A percentile compares a stretch with the other conserved stretches of the same genome.
phyloP scores from a whole-genome alignment of 371 early-diverging fungal genomes.

The Actinomortierella ambigua region DNA sequence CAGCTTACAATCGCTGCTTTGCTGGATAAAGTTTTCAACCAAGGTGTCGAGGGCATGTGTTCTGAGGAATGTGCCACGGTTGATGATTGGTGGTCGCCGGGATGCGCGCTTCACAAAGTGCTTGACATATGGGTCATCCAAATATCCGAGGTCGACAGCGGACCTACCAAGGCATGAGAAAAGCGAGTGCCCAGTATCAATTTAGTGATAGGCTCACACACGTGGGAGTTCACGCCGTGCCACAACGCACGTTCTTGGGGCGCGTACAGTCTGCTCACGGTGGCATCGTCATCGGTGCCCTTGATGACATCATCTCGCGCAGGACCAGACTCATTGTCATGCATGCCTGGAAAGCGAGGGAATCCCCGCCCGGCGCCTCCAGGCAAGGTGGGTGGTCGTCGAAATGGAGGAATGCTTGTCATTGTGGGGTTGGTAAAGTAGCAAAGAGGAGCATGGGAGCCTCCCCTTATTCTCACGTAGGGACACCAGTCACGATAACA shows the following conservation, averaged over 20 bases:
- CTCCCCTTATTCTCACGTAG: too few species aligned
- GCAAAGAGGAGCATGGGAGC: too few species aligned
- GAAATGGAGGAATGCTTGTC: too few species aligned
- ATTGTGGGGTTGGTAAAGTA: too few species aligned
- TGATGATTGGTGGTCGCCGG: constrained; percentile 89
- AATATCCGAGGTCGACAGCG: constrained; percentile 80
- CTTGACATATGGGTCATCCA: constrained; percentile 79
- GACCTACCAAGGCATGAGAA: constrained; percentile 59
- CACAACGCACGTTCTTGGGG: neutral
- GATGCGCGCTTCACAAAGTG: constrained; percentile 73
- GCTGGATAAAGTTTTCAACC: constrained; percentile 63
- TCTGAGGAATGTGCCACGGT: constrained; percentile 87
- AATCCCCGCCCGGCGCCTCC: too few species aligned
- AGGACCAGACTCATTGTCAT: constrained; percentile 5
- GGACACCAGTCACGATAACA: too few species aligned
- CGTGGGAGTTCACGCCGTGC: neutral
- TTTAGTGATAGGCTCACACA: neutral
- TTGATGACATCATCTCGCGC: constrained; percentile 69
- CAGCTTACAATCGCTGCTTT: constrained; percentile 13
- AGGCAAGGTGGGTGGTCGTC: too few species aligned
- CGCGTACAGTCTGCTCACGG: constrained; percentile 72
- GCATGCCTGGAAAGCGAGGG: too few species aligned
- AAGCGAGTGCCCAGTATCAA: neutral
- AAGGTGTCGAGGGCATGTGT: constrained; percentile 67
- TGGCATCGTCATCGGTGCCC: constrained; percentile 91